These are phyloP conservation scores for Trichosanthes cucumerina DNA, from an alignment of 306 rosid species.

Conservation along the genomic window DNA sequence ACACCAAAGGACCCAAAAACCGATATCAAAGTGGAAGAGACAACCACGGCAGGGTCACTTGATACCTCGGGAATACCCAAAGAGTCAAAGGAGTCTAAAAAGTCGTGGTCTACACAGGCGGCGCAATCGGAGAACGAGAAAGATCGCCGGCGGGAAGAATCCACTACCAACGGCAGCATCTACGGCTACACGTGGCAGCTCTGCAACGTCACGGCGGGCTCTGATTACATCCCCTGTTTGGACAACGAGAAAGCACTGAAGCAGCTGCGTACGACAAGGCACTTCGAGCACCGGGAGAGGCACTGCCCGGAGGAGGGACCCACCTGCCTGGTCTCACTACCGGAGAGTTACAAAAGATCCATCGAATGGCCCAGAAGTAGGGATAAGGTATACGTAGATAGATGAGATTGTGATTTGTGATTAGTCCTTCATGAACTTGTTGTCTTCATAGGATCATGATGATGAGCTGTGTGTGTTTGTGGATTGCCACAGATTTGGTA, in stretches of 20 bases:
- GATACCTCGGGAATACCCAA: slow-evolving; percentile 29
- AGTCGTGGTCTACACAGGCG: slow-evolving; percentile 63
- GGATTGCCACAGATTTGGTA: slow-evolving; percentile 53
- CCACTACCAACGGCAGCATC: slow-evolving; percentile 19
- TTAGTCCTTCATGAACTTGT: not conserved
- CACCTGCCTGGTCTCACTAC: slow-evolving; percentile 60
- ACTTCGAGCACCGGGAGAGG: slow-evolving; percentile 78
- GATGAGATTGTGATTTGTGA: not conserved
- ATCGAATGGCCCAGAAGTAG: slow-evolving; percentile 68
- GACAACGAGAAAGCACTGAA: slow-evolving; percentile 67
- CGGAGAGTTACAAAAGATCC: slow-evolving; percentile 46
- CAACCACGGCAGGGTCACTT: slow-evolving; percentile 19
- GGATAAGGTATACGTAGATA: slow-evolving; percentile 42
- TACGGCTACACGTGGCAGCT: slow-evolving; percentile 46
- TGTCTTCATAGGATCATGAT: not conserved
- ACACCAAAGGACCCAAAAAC: slow-evolving; percentile 14
- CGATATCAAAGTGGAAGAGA: slow-evolving; percentile 2
- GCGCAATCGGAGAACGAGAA: slow-evolving; percentile 61
- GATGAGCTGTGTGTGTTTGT: not conserved
- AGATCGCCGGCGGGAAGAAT: slow-evolving; percentile 52
- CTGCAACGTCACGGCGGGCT: slow-evolving; percentile 56
- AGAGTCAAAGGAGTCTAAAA: slow-evolving; percentile 48
- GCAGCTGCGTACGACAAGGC: slow-evolving; percentile 34
- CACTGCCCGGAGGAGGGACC: slow-evolving; percentile 84
- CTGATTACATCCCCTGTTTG: slow-evolving; percentile 87